Conservation (phyloP, 495 filamentous ascomycete genomes). For the Bacidia gigantensis region DNA sequence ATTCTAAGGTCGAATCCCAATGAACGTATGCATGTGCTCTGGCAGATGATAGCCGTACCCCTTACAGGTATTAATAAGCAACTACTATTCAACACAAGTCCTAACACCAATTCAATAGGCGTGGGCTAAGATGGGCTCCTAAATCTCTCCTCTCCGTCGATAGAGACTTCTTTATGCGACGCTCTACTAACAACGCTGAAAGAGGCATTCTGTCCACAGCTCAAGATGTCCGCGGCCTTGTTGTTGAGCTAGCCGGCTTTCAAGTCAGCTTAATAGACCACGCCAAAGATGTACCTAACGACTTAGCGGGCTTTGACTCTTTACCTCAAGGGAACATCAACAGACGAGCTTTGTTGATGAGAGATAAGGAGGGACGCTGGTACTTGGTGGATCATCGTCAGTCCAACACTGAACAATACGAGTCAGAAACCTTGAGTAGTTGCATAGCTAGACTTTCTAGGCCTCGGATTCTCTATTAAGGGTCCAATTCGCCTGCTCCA, state of each 20-base stretch:
- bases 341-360: neutral
- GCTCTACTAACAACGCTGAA: neutral
- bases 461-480: slow-evolving; percentile 10
- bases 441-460: slow-evolving; percentile 3
- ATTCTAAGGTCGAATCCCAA: slow-evolving; percentile 14
- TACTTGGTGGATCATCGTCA: neutral
- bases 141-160: slow-evolving; percentile 6
- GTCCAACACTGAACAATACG: neutral
- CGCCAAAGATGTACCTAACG: slow-evolving; percentile 3
- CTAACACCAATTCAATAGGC: slow-evolving; percentile 2
- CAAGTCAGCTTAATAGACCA: slow-evolving; percentile 8
- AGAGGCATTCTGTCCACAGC: slow-evolving; percentile 4
- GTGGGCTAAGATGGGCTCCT: slow-evolving; percentile 8
- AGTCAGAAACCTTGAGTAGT: slow-evolving; percentile 3
- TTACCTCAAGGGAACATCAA: neutral
- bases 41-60: slow-evolving; percentile 4
- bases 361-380: neutral
- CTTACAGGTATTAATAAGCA: slow-evolving; percentile 2
- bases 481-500: slow-evolving; percentile 3
- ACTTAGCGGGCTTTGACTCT: slow-evolving; percentile 8
- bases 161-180: neutral
- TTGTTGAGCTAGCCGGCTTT: slow-evolving; percentile 8
- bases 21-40: slow-evolving; percentile 8
- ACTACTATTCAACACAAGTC: slow-evolving; percentile 6
- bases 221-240: slow-evolving; percentile 1